Base-by-base conservation (phyloP, 768 basidiomycete species). In the Lactarius tabidus region DNA sequence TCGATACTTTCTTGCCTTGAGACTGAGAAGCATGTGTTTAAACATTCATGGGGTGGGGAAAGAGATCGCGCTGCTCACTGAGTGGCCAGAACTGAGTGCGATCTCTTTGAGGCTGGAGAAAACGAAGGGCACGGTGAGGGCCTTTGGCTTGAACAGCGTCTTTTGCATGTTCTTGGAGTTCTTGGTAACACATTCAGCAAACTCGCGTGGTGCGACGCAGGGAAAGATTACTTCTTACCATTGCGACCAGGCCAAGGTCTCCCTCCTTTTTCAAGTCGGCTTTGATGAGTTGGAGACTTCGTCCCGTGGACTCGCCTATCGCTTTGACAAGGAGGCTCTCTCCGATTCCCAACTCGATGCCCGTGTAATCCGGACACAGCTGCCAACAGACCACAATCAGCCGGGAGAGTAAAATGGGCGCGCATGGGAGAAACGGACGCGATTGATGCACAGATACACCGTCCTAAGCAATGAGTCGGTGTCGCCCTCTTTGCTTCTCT, bases 391-490 rank as follows among this genome's bases (percentile, higher is more conserved):
- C 20, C 14, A 26, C 20, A 52, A 52, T 41, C 58, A 60, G 35
- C 55, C 59, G 14, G 65, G 35, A 55, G 57, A 20, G 15, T 33
- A 4, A 12, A 8, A 26, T 43, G 57, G 3, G 12, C 9, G 51
- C 2, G 36, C 15, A 18, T 45, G 28, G 51, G 51, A 33, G 33
- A 41, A 17, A 75, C 86, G 60, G 74, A 98, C 95, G 66, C 95
- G 81, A 73, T 99, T 99, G 73, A 98, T 98, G 74, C 97, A 98
- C 1, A 99, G 82, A 72, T 99, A 99, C 2, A 99, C 89, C 1
- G 88, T 85, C 71, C 95, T 91, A 6, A 98, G 82, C 36, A 99
- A 82, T 8, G 90, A 87, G 28, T 86, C 81, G 6, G 80, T 80
- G 66, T 94, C 91, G 41, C 83, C 88, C 60, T 86, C 81, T 18